Evolutionary conservation across 1,139 yeast species (phyloP).

Genomic region (Magnusiomyces ingens): DNA sequence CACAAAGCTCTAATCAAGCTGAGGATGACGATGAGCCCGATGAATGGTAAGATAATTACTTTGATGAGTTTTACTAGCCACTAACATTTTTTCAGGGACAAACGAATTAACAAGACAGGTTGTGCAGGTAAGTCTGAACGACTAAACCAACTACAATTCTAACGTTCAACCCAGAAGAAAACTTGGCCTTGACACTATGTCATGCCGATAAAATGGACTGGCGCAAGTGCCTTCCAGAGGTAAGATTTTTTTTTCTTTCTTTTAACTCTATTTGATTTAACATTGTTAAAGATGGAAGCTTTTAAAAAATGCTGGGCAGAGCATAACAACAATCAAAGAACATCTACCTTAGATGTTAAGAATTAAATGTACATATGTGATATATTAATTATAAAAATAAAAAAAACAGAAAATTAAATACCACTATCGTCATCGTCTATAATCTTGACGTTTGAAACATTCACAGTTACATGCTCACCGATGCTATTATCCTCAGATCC

Average conservation of each 20-base stretch:
- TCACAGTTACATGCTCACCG: not conserved
- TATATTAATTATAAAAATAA: not conserved
- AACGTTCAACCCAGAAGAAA: slow-evolving; percentile 39
- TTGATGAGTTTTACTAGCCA: not conserved
- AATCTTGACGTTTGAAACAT: not conserved
- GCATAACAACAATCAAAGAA: slow-evolving; percentile 50
- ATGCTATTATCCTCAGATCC: not conserved
- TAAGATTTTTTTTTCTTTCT: slow-evolving; percentile 21
- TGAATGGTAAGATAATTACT: slow-evolving; percentile 35
- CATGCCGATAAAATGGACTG: slow-evolving; percentile 73
- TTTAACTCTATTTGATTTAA: not conserved
- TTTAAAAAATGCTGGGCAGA: slow-evolving; percentile 63
- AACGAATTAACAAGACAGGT: slow-evolving; percentile 61
- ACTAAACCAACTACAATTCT: not conserved
- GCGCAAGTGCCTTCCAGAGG: slow-evolving; percentile 57
- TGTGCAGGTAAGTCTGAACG: slow-evolving; percentile 42
- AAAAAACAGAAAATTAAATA: not conserved
- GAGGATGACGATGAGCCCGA: slow-evolving; percentile 55
- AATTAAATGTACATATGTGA: slow-evolving; percentile 4
- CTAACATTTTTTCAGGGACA: slow-evolving; percentile 41
- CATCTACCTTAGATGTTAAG: slow-evolving; percentile 20
- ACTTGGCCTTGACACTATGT: slow-evolving; percentile 55
- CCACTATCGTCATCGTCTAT: slow-evolving; percentile 13
- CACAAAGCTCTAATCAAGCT: not conserved
- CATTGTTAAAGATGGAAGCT: slow-evolving; percentile 43